Base-by-base conservation (phyloP, 1,284 basidiomycete species). In the Marasmius oreades region DNA sequence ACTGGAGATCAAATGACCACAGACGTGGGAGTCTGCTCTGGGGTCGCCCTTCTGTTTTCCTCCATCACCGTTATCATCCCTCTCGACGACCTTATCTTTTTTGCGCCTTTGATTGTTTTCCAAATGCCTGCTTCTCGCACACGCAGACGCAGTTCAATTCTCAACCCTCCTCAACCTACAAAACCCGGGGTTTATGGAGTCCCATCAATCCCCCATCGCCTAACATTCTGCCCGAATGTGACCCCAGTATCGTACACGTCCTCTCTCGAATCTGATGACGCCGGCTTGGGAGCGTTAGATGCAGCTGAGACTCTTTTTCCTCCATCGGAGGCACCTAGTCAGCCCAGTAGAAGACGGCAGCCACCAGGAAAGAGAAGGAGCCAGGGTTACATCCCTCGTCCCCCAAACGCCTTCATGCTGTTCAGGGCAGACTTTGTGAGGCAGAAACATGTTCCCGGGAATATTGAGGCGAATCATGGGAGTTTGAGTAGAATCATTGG, bases 341-440 rank as follows among this genome's bases (percentile, higher is more conserved):
- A 69, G 5, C 59, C 72, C 0, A 69, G 73, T 1, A 72, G 77
- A 50, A 70, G 77, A 58, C 75, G 80, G 1, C 71, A 66, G 0
- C 79, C 81, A 0, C 75, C 78, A 0, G 77, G 83, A 45, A 88
- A 86, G 70, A 77, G 84, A 42, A 77, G 77, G 55, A 84, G 82
- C 11, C 78, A 83, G 44, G 83, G 82, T 0, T 87, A 95, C 68
- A 90, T 95, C 62, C 92, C 93, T 10, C 82, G 94, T 1, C 93
- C 94, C 0, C 87, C 92, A 1, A 96, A 96, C 66, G 92, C 93
- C 0, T 96, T 95, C 77, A 95, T 96, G 82, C 82, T 96, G 61
- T 96, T 94, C 77, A 84, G 94, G 26, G 90, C 92, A 31, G 88
- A 94, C 66, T 93, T 94, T 59, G 90, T 94, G 18, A 76, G 86